Base-by-base conservation (phyloP, 352 stramenopile species). In the Phytophthora sp. region DNA sequence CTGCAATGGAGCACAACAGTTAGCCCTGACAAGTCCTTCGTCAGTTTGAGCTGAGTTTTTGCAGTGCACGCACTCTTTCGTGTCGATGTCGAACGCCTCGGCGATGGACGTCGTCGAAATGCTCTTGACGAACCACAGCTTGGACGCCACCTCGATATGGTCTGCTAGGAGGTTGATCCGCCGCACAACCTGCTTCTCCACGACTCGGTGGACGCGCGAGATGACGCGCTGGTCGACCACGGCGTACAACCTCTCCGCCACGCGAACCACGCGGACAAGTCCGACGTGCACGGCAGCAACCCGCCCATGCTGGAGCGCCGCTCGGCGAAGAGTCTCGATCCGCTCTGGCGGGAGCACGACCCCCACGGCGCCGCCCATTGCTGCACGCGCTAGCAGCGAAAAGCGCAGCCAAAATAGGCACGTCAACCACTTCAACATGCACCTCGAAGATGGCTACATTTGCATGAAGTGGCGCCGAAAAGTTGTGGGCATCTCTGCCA, bases 101-200 rank as follows among this genome's bases (percentile, higher is more conserved):
- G 78, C 78, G 49, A 89, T 82, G 5, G 72, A 77, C 11, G 74
- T 84, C 20, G 61, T 90, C 15, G 76, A 88, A 31, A 92, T 82
- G 61, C 72, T 71, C 50, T 87, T 84, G 43, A 90, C 78, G 24
- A 89, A 88, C 53, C 74, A 72, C 1, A 80, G 24, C 66, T 92
- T 92, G 4, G 78, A 88, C 17, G 43, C 54, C 34, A 85, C 76
- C 34, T 92, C 80, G 2, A 79, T 71, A 21, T 84, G 67, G 42
- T 88, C 66, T 6, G 61, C 68, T 9, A 88, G 49, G 1, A 77
- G 62, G 11, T 72, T 62, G 18, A 87, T 57, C 18, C 65, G 69
- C 3, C 62, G 66, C 8, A 92, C 32, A 20, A 89, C 68, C 43
- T 88, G 66, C 26, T 76, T 46, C 61, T 91, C 79, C 20, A 91